Conservation (phyloP, 202 grass and related monocot species). For the Dendrocalamus latiflorus region DNA sequence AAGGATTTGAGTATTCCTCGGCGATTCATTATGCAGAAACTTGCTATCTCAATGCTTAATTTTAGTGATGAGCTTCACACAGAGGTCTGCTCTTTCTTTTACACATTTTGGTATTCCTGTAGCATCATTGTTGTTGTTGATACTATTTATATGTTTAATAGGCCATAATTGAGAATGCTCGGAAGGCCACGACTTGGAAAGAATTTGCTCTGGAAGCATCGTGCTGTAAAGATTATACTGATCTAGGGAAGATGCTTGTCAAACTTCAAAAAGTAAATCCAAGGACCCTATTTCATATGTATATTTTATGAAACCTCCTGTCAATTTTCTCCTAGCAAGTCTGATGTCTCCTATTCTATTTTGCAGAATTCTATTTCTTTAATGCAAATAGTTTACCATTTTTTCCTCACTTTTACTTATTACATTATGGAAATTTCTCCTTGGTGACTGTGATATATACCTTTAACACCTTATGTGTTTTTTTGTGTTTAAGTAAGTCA, state of each 20-base stretch:
- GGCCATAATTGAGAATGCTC: constrained; percentile 83
- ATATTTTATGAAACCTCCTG: constrained; percentile 1
- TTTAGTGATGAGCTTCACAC: constrained; percentile 76
- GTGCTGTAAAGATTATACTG: constrained; percentile 65
- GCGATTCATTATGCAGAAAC: constrained; percentile 72
- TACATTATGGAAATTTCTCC: constrained; percentile 1
- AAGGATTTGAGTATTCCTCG: constrained; percentile 67
- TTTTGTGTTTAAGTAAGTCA: constrained; percentile 3
- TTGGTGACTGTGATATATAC: neutral
- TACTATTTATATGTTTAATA: constrained; percentile 31
- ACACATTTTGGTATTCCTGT: constrained; percentile 6
- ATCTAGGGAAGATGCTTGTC: constrained; percentile 90
- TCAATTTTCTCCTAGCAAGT: neutral
- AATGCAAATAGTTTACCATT: neutral
- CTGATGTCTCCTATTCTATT: neutral
- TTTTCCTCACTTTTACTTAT: neutral
- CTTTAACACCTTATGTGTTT: neutral
- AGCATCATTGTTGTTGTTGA: constrained; percentile 7
- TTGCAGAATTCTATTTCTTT: neutral
- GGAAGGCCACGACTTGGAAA: constrained; percentile 65
- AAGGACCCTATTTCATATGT: constrained; percentile 20
- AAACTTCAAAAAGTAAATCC: constrained; percentile 81
- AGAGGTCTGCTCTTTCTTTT: constrained; percentile 44
- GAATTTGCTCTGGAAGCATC: constrained; percentile 83
- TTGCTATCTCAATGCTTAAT: constrained; percentile 83